A percentile compares a stretch with the other conserved stretches of the same genome.
These are phyloP conservation scores for Microcos paniculata DNA, from an alignment of 345 rosid genomes.

Conservation along the genomic window DNA sequence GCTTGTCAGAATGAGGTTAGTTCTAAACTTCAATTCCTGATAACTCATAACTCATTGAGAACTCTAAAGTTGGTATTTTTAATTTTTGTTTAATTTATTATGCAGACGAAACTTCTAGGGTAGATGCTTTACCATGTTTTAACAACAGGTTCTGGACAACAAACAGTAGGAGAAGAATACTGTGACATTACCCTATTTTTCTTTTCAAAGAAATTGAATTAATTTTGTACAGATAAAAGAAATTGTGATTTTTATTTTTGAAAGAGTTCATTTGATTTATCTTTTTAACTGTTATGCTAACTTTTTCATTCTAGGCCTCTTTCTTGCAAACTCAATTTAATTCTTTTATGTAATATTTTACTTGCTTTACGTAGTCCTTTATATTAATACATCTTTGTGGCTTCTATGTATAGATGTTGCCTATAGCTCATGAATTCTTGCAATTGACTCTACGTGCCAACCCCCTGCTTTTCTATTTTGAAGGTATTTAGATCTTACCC, in stretches of 20 bases:
- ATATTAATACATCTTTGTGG: background rate
- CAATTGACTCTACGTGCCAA: constrained; percentile 83
- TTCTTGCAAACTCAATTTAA: background rate
- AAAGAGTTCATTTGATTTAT: background rate
- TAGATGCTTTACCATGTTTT: constrained; percentile 88
- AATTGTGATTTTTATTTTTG: background rate
- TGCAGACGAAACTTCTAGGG: constrained; percentile 79
- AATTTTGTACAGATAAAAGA: constrained; percentile 44
- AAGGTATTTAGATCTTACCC: constrained; percentile 49
- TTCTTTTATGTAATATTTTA: background rate
- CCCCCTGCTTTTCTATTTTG: constrained; percentile 95
- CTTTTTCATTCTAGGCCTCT: background rate
- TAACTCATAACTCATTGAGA: too few species aligned
- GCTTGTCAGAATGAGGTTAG: constrained; percentile 93
- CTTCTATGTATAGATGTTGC: constrained; percentile 59
- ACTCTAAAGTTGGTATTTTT: too few species aligned
- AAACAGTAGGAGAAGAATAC: constrained; percentile 93
- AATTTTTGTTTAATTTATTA: constrained; percentile 8
- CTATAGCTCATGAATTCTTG: constrained; percentile 73
- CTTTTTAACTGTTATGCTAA: background rate
- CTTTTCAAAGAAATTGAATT: background rate
- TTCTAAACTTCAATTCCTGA: background rate
- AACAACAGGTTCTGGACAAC: constrained; percentile 94
- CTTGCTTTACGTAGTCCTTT: background rate
- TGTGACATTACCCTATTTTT: constrained; percentile 91